phyloP scores from a whole-genome alignment of 176 grass and related monocot species.

The Panicum miliaceum region DNA sequence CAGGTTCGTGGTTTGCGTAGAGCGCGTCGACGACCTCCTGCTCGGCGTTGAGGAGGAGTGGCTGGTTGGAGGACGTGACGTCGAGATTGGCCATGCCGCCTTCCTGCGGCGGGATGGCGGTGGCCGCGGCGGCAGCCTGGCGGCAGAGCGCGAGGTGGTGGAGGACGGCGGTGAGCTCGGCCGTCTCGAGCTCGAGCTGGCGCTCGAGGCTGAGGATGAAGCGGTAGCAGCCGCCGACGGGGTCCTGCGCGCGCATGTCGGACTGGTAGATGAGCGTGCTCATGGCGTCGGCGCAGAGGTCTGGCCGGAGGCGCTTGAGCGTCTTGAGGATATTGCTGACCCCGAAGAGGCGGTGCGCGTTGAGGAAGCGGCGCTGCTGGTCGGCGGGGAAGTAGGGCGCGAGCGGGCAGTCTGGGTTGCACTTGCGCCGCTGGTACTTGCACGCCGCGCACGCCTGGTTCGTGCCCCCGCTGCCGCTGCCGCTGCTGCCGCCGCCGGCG shows the following conservation, averaged over 20 bases:
- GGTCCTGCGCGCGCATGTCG: constrained; percentile 52
- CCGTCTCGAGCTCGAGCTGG: background rate
- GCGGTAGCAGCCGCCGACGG: constrained; percentile 49
- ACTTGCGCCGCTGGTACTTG: constrained; percentile 75
- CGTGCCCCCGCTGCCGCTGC: background rate
- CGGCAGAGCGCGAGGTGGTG: constrained; percentile 38
- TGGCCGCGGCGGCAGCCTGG: constrained; percentile 9
- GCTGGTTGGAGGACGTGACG: constrained; percentile 44
- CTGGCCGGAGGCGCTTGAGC: constrained; percentile 29
- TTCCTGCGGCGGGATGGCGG: background rate
- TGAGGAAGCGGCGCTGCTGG: constrained; percentile 66
- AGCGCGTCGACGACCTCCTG: constrained; percentile 45
- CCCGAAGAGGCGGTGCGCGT: constrained; percentile 71
- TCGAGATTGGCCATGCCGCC: constrained; percentile 7
- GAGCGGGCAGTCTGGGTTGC: constrained; percentile 63
- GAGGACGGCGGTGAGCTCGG: constrained; percentile 39
- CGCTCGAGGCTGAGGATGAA: constrained; percentile 35
- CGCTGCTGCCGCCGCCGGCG: background rate
- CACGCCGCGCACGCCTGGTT: constrained; percentile 77
- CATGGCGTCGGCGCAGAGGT: constrained; percentile 60
- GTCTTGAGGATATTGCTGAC: constrained; percentile 71
- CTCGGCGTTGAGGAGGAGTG: constrained; percentile 8
- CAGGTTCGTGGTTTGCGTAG: constrained; percentile 22
- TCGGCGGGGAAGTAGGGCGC: constrained; percentile 73
- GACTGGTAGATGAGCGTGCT: constrained; percentile 58